Evolutionary conservation across 1,139 yeast genomes (phyloP).

Genomic region (Zygosaccharomyces sapae): DNA sequence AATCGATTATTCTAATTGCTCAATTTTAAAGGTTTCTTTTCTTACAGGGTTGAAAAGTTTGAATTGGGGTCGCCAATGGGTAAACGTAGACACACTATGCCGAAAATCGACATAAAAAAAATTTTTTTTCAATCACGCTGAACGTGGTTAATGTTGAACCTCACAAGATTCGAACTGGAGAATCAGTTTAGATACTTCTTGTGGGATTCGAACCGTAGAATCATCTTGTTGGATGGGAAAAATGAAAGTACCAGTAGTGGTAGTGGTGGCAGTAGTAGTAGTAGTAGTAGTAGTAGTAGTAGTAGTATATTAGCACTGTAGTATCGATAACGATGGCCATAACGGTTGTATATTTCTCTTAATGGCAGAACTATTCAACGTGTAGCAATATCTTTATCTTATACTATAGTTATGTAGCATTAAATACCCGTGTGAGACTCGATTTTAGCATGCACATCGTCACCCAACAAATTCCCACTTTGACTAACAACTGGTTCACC

Average conservation of each 20-base stretch:
- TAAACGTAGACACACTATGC: neutral
- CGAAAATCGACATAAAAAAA: neutral
- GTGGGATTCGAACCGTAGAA: neutral
- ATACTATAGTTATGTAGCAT: neutral
- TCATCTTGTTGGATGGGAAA: too few relatives aligned
- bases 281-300: neutral
- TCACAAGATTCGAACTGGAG: neutral
- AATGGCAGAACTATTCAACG: neutral
- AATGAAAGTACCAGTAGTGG: neutral
- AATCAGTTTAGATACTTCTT: neutral
- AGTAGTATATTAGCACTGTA: neutral
- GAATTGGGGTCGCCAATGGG: neutral
- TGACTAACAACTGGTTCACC: constrained; percentile 36
- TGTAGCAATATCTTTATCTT: neutral
- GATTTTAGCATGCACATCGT: constrained; percentile 66
- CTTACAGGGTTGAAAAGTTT: neutral
- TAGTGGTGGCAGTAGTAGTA: neutral
- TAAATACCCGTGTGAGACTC: constrained; percentile 62
- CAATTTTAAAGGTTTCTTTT: neutral
- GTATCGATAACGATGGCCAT: neutral
- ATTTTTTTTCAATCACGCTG: constrained; percentile 2
- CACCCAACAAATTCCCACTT: constrained; percentile 24
- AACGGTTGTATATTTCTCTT: neutral
- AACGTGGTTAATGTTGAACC: neutral
- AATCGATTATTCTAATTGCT: neutral